A percentile compares a stretch with the other conserved stretches of the same genome.
Conservation (phyloP, 371 early-diverging fungal species). For the Mortierella sp. region DNA sequence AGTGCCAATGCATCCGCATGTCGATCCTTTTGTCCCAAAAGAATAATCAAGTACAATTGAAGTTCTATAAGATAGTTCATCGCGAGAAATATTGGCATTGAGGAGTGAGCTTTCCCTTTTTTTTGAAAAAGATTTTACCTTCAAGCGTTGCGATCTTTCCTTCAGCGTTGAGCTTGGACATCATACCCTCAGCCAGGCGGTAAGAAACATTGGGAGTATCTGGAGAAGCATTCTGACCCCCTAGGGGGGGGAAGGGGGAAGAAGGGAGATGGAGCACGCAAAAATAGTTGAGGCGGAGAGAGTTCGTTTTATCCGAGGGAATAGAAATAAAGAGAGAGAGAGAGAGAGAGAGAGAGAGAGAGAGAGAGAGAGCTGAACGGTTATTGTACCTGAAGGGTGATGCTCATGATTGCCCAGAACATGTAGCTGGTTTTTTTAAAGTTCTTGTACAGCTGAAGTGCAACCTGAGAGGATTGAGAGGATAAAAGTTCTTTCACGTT, state of each 20-base stretch:
- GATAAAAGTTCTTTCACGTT: neutral
- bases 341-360: no score
- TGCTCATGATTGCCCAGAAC: slow-evolving; percentile 90
- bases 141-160: slow-evolving; percentile 66
- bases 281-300: slow-evolving; percentile 1
- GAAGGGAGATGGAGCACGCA: neutral
- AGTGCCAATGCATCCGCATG: slow-evolving; percentile 70
- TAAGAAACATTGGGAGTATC: slow-evolving; percentile 63
- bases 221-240: slow-evolving; percentile 48
- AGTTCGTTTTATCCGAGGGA: no score
- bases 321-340: no score
- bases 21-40: slow-evolving; percentile 70
- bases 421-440: slow-evolving; percentile 83
- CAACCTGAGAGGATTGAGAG: slow-evolving; percentile 61
- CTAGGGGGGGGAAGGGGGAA: slow-evolving; percentile 36
- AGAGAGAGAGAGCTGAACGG: no score
- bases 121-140: slow-evolving; percentile 52
- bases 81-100: neutral
- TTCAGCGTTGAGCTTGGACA: slow-evolving; percentile 82
- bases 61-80: slow-evolving; percentile 55
- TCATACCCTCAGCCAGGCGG: slow-evolving; percentile 87
- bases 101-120: no score
- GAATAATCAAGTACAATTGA: slow-evolving; percentile 74
- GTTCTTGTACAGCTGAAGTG: slow-evolving; percentile 82
- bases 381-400: slow-evolving; percentile 68